phyloP scores from a whole-genome alignment of 106 monocot species.

The Cymbidium sinense region DNA sequence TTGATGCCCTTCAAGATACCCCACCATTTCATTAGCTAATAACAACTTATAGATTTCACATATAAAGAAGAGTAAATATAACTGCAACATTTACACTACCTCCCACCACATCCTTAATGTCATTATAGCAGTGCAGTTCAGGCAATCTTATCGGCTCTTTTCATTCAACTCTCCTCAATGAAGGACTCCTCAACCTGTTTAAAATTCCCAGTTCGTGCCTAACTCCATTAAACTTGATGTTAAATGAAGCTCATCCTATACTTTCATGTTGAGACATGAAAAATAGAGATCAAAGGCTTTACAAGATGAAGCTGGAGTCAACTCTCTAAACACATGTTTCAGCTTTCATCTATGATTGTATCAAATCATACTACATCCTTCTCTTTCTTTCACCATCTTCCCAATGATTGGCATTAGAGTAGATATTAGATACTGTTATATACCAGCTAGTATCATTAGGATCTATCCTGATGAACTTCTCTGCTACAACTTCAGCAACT shows the following conservation, averaged over 20 bases:
- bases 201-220: too few relatives aligned
- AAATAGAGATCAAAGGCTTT: neutral
- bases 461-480: slow-evolving; percentile 28
- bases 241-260: too few relatives aligned
- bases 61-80: too few relatives aligned
- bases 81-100: too few relatives aligned
- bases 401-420: slow-evolving; percentile 37
- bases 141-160: too few relatives aligned
- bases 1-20: too few relatives aligned
- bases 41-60: neutral
- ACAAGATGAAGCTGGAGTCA: neutral
- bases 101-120: too few relatives aligned
- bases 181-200: too few relatives aligned
- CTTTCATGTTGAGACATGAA: neutral
- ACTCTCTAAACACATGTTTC: neutral
- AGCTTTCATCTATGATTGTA: neutral
- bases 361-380: slow-evolving; percentile 33
- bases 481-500: slow-evolving; percentile 34
- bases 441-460: slow-evolving; percentile 31
- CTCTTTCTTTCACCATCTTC: slow-evolving; percentile 41
- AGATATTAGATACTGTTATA: slow-evolving; percentile 51
- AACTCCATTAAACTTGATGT: neutral
- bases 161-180: too few relatives aligned
- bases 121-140: too few relatives aligned
- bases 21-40: neutral